phyloP scores from a whole-genome alignment of 768 basidiomycete species.

The Lepiota brunneoincarnata region DNA sequence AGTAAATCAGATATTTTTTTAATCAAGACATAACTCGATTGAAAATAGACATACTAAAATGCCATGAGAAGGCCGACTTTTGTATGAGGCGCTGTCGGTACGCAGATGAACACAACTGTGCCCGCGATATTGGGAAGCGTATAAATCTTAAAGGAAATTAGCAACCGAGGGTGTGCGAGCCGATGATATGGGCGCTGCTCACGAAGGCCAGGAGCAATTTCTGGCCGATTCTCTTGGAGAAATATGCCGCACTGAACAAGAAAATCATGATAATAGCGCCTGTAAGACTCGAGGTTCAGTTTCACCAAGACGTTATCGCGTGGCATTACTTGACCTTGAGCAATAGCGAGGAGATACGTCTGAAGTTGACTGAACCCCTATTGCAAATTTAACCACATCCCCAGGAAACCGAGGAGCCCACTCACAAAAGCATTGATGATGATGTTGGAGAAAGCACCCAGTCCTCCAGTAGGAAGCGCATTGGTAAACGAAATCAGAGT shows the following conservation, averaged over 20 bases:
- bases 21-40: neutral
- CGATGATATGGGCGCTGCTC: slow-evolving; percentile 10
- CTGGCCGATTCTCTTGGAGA: slow-evolving; percentile 41
- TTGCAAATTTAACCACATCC: neutral
- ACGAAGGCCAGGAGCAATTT: slow-evolving; percentile 44
- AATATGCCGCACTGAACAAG: slow-evolving; percentile 39
- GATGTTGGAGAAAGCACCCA: slow-evolving; percentile 53
- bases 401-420: neutral
- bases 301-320: neutral
- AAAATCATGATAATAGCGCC: slow-evolving; percentile 40
- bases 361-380: slow-evolving; percentile 47
- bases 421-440: slow-evolving; percentile 44
- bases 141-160: slow-evolving; percentile 29
- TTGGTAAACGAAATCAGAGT: slow-evolving; percentile 46
- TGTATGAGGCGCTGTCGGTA: slow-evolving; percentile 31
- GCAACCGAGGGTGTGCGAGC: neutral
- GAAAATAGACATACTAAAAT: slow-evolving; percentile 38
- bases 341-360: slow-evolving; percentile 51
- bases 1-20: neutral
- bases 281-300: slow-evolving; percentile 15
- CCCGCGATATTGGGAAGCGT: slow-evolving; percentile 48
- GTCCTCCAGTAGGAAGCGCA: slow-evolving; percentile 43
- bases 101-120: slow-evolving; percentile 45
- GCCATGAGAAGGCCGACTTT: slow-evolving; percentile 47
- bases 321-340: slow-evolving; percentile 26